Evolutionary conservation across 139 green algal species (phyloP).

Genomic region (Medakamo hakoo): DNA sequence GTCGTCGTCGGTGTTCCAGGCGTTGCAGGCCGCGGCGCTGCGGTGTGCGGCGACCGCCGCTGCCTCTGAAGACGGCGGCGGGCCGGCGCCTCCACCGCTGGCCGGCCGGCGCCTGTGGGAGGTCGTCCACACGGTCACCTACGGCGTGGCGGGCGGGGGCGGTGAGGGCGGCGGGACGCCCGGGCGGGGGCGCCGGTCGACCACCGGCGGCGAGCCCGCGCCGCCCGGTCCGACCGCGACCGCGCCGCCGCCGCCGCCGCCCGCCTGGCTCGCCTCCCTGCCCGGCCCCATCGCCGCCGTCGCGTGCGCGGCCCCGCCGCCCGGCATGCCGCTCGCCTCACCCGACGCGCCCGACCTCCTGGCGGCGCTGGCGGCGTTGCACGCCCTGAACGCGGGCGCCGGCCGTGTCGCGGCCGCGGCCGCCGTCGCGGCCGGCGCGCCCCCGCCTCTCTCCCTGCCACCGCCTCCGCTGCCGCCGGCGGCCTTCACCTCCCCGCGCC

Average conservation of each 20-base stretch:
- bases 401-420: background rate
- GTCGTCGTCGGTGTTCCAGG: constrained; percentile 68
- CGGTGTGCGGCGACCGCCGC: constrained; percentile 2
- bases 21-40: constrained; percentile 13
- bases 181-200: too few species aligned
- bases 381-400: constrained; percentile 42
- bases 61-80: constrained; percentile 3
- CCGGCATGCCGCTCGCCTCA: constrained; percentile 5
- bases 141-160: constrained; percentile 19
- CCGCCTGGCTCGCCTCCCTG: constrained; percentile 28
- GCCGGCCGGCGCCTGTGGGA: constrained; percentile 54
- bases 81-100: constrained; percentile 6
- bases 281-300: constrained; percentile 14
- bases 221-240: background rate
- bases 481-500: constrained; percentile 69
- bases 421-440: background rate
- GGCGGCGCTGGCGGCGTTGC: constrained; percentile 47
- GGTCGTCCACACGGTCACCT: constrained; percentile 70
- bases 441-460: background rate
- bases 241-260: constrained; percentile 5
- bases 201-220: too few species aligned
- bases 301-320: constrained; percentile 7
- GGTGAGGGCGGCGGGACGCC: background rate
- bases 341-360: constrained; percentile 28
- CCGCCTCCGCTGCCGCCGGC: constrained; percentile 27